Evolutionary conservation across 805 yeast genomes (phyloP).

Genomic region (Zygosaccharomyces lentus): DNA sequence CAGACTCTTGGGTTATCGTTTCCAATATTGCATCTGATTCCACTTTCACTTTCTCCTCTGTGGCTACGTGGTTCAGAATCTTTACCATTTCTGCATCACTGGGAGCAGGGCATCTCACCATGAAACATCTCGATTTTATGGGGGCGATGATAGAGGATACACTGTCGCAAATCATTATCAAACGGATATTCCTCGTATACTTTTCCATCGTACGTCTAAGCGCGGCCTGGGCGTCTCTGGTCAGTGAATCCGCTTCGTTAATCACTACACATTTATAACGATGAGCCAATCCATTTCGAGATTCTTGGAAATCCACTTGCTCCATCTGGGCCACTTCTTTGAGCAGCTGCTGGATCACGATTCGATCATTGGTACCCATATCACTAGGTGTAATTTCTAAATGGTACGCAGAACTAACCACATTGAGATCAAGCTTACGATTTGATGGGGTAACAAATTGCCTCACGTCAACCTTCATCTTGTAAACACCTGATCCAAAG

Average conservation of each 20-base stretch:
- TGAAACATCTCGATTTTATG: conserved; percentile 84
- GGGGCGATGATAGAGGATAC: conserved; percentile 92
- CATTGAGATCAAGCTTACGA: conserved; percentile 82
- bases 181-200: conserved; percentile 79
- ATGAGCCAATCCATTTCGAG: conserved; percentile 41
- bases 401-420: conserved; percentile 87
- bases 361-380: conserved; percentile 92
- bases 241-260: conserved; percentile 85
- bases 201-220: conserved; percentile 94
- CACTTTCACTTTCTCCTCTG: conserved; percentile 46
- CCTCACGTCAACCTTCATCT: conserved; percentile 84
- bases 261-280: conserved; percentile 78
- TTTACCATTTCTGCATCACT: conserved; percentile 48
- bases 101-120: conserved; percentile 88
- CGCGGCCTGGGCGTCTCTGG: conserved; percentile 95
- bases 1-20: conserved; percentile 50
- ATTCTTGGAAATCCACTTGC: conserved; percentile 74
- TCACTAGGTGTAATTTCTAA: conserved; percentile 95
- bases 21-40: conserved; percentile 44
- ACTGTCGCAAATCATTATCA: conserved; percentile 80
- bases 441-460: conserved; percentile 70
- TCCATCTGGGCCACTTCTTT: conserved; percentile 95
- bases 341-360: conserved; percentile 88
- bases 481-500: conserved; percentile 79
- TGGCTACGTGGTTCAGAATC: conserved; percentile 53